Evolutionary conservation across 1,139 yeast species (phyloP).

Genomic region (Kluyveromyces marxianus): DNA sequence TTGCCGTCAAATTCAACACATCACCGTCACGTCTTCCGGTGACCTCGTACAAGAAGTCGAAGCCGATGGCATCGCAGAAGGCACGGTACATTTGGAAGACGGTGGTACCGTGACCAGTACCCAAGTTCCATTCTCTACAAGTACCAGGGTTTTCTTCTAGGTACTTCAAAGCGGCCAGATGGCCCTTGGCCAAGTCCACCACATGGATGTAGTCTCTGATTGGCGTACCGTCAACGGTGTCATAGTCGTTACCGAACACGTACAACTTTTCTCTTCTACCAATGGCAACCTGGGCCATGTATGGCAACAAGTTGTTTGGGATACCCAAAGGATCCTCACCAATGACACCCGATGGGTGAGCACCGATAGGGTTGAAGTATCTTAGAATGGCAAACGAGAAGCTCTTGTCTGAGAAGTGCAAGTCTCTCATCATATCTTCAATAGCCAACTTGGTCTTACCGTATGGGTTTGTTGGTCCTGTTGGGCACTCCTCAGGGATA

Average conservation of each 20-base stretch:
- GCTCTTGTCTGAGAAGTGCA: conserved; percentile 40
- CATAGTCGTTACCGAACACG: conserved; percentile 63
- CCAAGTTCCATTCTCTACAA: conserved; percentile 76
- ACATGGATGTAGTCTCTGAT: conserved; percentile 80
- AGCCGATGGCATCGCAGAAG: conserved; percentile 63
- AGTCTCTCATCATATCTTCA: conserved; percentile 56
- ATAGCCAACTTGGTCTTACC: conserved; percentile 65
- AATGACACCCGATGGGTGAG: conserved; percentile 71
- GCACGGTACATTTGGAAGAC: conserved; percentile 66
- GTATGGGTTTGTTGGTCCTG: conserved; percentile 70
- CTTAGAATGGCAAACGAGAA: conserved; percentile 52
- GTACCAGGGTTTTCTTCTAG: conserved; percentile 44
- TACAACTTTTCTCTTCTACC: conserved; percentile 60
- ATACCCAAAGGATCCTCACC: conserved; percentile 79
- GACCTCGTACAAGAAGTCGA: conserved; percentile 56
- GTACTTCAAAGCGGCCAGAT: conserved; percentile 61
- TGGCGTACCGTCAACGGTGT: conserved; percentile 72
- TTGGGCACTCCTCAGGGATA: conserved; percentile 73
- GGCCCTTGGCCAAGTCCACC: conserved; percentile 76
- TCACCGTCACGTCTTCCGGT: conserved; percentile 71
- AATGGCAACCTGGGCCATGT: conserved; percentile 69
- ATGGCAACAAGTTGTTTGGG: conserved; percentile 72
- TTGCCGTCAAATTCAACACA: conserved; percentile 68
- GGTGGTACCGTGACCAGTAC: conserved; percentile 73
- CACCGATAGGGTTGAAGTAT: conserved; percentile 80